A percentile compares a stretch with the other conserved stretches of the same genome.
Conservation (phyloP, 148 eudicot genomes). For the Limonium bicolor region DNA sequence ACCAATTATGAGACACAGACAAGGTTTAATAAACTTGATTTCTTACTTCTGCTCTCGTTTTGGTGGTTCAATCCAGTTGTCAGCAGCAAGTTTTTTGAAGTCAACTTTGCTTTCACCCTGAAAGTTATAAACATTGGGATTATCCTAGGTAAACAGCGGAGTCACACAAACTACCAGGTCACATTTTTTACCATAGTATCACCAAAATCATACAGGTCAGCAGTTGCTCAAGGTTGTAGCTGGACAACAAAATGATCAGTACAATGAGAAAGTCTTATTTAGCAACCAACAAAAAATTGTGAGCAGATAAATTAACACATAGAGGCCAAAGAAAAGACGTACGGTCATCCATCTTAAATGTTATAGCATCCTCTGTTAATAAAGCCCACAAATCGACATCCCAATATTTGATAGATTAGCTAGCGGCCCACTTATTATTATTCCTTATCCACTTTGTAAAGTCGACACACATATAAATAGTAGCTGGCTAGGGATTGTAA, state of each 20-base stretch:
- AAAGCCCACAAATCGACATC: too few relatives aligned
- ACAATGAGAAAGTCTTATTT: too few relatives aligned
- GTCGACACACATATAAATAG: too few relatives aligned
- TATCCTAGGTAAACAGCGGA: background rate
- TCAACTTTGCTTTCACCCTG: constrained; percentile 81
- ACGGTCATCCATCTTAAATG: constrained; percentile 98
- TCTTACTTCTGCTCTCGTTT: constrained; percentile 88
- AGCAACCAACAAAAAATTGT: too few relatives aligned
- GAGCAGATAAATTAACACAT: background rate
- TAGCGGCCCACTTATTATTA: too few relatives aligned
- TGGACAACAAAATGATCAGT: too few relatives aligned
- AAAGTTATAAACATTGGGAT: constrained; percentile 4
- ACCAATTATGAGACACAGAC: too few relatives aligned
- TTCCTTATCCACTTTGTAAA: too few relatives aligned
- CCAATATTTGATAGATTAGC: too few relatives aligned
- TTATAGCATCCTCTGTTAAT: constrained; percentile 97
- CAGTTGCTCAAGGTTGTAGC: constrained; percentile 37
- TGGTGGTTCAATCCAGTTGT: constrained; percentile 91
- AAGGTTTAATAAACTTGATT: too few relatives aligned
- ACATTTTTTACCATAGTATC: constrained; percentile 55
- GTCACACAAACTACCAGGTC: background rate
- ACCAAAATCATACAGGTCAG: constrained; percentile 87
- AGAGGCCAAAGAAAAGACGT: constrained; percentile 12
- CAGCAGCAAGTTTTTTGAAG: constrained; percentile 82
- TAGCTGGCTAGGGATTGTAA: too few relatives aligned